phyloP scores from a whole-genome alignment of 805 yeast species.

The Myxozyma vanderwaltii region DNA sequence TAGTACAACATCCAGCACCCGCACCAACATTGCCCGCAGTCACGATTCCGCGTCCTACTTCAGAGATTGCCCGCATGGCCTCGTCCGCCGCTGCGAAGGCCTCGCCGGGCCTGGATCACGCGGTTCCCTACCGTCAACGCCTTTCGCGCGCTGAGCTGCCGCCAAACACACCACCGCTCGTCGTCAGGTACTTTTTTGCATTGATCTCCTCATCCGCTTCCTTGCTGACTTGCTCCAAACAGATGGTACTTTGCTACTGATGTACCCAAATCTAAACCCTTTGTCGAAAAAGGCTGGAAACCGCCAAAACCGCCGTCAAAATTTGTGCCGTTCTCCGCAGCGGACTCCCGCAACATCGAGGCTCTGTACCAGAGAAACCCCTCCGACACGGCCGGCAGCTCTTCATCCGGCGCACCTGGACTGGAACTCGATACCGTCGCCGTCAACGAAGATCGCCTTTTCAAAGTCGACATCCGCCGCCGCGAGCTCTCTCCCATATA shows the following conservation, averaged over 20 bases:
- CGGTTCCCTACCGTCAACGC: conserved; percentile 29
- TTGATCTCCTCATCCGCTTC: background rate
- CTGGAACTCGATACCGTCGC: conserved; percentile 44
- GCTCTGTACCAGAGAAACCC: conserved; percentile 44
- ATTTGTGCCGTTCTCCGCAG: conserved; percentile 66
- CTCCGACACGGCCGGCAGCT: background rate
- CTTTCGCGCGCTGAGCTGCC: conserved; percentile 26
- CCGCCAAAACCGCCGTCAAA: conserved; percentile 53
- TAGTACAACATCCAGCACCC: background rate
- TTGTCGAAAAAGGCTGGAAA: conserved; percentile 50
- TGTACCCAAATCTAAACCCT: conserved; percentile 28
- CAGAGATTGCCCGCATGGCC: conserved; percentile 8
- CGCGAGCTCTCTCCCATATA: conserved; percentile 67
- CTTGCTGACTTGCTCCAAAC: background rate
- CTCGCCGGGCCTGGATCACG: conserved; percentile 21
- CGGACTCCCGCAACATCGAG: conserved; percentile 68
- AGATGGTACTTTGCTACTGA: conserved; percentile 35
- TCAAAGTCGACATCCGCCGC: conserved; percentile 63
- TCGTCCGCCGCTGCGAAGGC: conserved; percentile 14
- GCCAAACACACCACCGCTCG: conserved; percentile 31
- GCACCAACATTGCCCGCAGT: too few species aligned
- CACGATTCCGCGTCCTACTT: conserved; percentile 2
- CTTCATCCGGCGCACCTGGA: background rate
- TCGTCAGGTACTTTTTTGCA: conserved; percentile 14
- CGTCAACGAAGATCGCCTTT: conserved; percentile 81